Percentiles rank a stretch among this genome's conserved stretches.
Evolutionary conservation across 2,329 filamentous ascomycete genomes (phyloP).

Genomic region (Paecilomyces variotii): DNA sequence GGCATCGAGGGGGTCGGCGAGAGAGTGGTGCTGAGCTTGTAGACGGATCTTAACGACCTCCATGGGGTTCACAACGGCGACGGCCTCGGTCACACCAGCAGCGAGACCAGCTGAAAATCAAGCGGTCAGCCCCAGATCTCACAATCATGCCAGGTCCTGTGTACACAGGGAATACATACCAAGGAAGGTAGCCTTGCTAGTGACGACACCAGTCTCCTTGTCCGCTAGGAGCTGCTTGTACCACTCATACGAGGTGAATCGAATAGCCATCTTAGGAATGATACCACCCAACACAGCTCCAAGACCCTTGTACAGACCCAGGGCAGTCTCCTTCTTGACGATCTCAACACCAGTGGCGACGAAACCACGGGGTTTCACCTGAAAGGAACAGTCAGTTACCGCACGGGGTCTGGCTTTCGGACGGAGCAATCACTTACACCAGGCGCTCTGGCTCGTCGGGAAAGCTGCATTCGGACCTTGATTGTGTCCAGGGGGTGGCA

Average conservation of each 20-base stretch:
- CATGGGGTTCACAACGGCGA: slow-evolving; percentile 95
- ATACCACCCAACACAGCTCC: slow-evolving; percentile 94
- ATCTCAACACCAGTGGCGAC: slow-evolving; percentile 79
- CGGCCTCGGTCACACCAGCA: slow-evolving; percentile 92
- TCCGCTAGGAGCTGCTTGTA: slow-evolving; percentile 82
- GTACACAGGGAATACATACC: slow-evolving; percentile 43
- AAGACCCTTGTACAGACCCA: slow-evolving; percentile 96
- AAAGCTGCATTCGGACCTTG: slow-evolving; percentile 99
- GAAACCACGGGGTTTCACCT: slow-evolving; percentile 76
- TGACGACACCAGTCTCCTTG: slow-evolving; percentile 57
- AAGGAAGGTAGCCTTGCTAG: slow-evolving; percentile 63
- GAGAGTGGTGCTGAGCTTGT: slow-evolving; percentile 94
- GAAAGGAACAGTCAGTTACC: not conserved
- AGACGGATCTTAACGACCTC: slow-evolving; percentile 98
- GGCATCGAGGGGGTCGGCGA: slow-evolving; percentile 91
- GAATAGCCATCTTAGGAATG: slow-evolving; percentile 98
- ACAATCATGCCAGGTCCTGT: slow-evolving; percentile 17
- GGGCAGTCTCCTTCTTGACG: slow-evolving; percentile 77
- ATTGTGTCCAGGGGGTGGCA: slow-evolving; percentile 95
- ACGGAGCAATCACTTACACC: slow-evolving; percentile 49
- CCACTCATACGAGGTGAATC: slow-evolving; percentile 92
- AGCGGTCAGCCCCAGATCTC: slow-evolving; percentile 2
- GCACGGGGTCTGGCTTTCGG: not conserved
- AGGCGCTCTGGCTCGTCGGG: slow-evolving; percentile 70
- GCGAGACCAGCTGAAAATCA: slow-evolving; percentile 63